These are phyloP conservation scores for Pythium brachiatum DNA, from an alignment of 352 stramenopile species.

Conservation along the genomic window DNA sequence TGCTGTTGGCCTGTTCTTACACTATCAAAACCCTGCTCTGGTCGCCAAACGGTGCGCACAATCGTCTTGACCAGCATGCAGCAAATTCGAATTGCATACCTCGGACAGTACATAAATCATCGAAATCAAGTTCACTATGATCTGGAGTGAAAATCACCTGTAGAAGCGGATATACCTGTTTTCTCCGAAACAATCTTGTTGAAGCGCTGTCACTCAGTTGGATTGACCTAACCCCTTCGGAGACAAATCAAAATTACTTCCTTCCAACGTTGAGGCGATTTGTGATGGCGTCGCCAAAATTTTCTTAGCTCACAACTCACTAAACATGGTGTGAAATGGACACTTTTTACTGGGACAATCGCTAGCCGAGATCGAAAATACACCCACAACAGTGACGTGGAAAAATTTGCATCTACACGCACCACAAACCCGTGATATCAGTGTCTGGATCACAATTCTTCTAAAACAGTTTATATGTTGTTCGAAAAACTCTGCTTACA, in stretches of 20 bases:
- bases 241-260: not conserved
- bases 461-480: too few relatives aligned
- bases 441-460: too few relatives aligned
- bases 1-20: not conserved
- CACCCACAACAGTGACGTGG: not conserved
- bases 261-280: not conserved
- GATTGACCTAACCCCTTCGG: too few relatives aligned
- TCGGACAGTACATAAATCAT: not conserved
- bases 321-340: not conserved
- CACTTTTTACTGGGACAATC: not conserved
- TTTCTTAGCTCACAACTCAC: not conserved
- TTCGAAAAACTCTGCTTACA: too few relatives aligned
- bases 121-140: not conserved
- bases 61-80: not conserved
- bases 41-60: not conserved
- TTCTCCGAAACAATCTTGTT: not conserved
- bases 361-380: not conserved
- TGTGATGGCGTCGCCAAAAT: not conserved
- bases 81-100: not conserved
- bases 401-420: not conserved
- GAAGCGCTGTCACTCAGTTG: too few relatives aligned
- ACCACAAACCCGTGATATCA: too few relatives aligned
- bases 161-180: not conserved
- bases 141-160: too few relatives aligned
- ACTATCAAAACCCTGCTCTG: not conserved